These are phyloP conservation scores for Anisodus acutangulus DNA, from an alignment of 257 asterid genomes.

Conservation along the genomic window DNA sequence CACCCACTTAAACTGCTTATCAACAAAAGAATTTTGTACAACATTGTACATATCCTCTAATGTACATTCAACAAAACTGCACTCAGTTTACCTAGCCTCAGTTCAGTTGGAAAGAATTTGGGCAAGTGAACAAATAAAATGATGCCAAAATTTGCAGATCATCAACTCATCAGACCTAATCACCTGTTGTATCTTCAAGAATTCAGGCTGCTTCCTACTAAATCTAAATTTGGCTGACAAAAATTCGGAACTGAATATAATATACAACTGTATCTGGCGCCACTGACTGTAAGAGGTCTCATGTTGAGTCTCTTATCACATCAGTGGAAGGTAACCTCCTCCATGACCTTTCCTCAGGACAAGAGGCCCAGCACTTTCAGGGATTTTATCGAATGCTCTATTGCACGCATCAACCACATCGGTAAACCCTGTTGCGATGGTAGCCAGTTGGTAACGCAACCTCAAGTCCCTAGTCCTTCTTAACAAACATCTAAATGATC, in stretches of 20 bases:
- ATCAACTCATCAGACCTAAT: conserved; percentile 45
- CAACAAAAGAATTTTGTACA: conserved; percentile 43
- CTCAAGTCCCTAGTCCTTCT: conserved; percentile 78
- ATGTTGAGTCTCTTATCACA: conserved; percentile 46
- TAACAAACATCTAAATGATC: conserved; percentile 88
- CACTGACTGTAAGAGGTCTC: conserved; percentile 6
- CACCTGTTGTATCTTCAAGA: conserved; percentile 35
- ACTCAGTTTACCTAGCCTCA: conserved; percentile 39
- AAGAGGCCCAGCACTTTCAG: conserved; percentile 95
- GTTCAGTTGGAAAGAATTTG: conserved; percentile 38
- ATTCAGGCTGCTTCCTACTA: conserved; percentile 37
- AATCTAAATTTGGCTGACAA: conserved; percentile 25
- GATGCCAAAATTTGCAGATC: conserved; percentile 46
- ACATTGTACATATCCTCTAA: conserved; percentile 47
- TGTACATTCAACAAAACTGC: conserved; percentile 42
- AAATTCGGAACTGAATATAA: conserved; percentile 31
- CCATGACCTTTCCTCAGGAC: conserved; percentile 98
- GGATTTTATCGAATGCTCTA: conserved; percentile 85
- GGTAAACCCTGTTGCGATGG: conserved; percentile 73
- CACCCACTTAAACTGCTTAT: background rate
- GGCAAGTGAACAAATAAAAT: conserved; percentile 45
- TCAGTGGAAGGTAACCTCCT: conserved; percentile 94
- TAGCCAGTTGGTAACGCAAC: conserved; percentile 73
- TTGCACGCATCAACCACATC: conserved; percentile 70
- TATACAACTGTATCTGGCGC: conserved; percentile 19